Percentiles rank a stretch among this genome's conserved stretches.
Conservation (phyloP, 2,329 filamentous ascomycete species). For the Penicillium italicum region DNA sequence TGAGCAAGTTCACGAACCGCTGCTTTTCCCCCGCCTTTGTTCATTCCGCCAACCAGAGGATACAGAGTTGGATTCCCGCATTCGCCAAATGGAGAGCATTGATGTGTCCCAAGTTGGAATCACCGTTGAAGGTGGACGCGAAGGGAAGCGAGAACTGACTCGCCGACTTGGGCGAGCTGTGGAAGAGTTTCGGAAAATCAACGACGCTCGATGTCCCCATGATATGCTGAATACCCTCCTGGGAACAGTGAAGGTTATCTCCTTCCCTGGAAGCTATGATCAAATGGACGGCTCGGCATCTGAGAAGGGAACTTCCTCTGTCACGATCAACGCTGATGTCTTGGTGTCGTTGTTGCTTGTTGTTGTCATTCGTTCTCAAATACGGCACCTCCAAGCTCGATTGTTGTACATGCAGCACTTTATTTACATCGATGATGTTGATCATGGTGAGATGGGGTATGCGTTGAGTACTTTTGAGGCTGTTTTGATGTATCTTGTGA, state of each 20-base stretch:
- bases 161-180: slow-evolving; percentile 73
- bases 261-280: slow-evolving; percentile 54
- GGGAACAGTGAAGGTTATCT: slow-evolving; percentile 78
- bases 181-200: slow-evolving; percentile 84
- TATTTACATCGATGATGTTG: slow-evolving; percentile 96
- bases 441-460: slow-evolving; percentile 93
- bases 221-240: slow-evolving; percentile 83
- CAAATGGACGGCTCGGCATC: slow-evolving; percentile 40
- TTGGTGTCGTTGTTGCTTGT: slow-evolving; percentile 86
- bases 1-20: slow-evolving; percentile 80
- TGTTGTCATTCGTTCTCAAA: slow-evolving; percentile 86
- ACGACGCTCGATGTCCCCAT: slow-evolving; percentile 71
- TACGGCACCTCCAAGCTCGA: slow-evolving; percentile 81
- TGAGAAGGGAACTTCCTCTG: slow-evolving; percentile 53
- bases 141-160: slow-evolving; percentile 76
- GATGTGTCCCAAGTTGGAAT: slow-evolving; percentile 95
- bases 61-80: slow-evolving; percentile 80
- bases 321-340: slow-evolving; percentile 81
- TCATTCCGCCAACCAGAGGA: slow-evolving; percentile 77
- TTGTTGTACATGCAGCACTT: slow-evolving; percentile 96
- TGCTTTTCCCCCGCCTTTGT: slow-evolving; percentile 79
- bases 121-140: slow-evolving; percentile 70
- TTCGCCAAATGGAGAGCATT: slow-evolving; percentile 87
- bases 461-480: slow-evolving; percentile 94
- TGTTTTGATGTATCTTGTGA: slow-evolving; percentile 79